These are phyloP conservation scores for Penicillium sp. DNA, from an alignment of 2,329 filamentous ascomycete species.

Conservation along the genomic window DNA sequence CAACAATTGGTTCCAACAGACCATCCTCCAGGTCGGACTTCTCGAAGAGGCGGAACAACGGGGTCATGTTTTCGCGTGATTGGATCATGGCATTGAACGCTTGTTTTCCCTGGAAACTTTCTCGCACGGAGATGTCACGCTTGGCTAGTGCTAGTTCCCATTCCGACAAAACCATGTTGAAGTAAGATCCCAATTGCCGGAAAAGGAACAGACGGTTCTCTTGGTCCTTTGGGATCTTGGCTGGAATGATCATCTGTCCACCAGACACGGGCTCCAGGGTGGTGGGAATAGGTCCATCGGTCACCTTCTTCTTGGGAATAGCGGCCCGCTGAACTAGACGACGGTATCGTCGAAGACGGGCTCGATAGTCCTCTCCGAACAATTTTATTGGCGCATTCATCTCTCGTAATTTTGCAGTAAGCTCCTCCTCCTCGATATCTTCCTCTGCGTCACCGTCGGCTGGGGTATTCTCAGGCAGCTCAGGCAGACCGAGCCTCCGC, in stretches of 20 bases:
- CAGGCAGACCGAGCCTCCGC: conserved; percentile 71
- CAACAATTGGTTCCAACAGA: conserved; percentile 71
- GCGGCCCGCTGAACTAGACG: conserved; percentile 46
- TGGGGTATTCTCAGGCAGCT: conserved; percentile 44
- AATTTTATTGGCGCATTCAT: conserved; percentile 64
- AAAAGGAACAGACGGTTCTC: conserved; percentile 64
- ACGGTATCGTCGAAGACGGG: conserved; percentile 61
- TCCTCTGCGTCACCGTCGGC: conserved; percentile 38
- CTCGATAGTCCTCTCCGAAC: conserved; percentile 71
- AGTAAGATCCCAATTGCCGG: conserved; percentile 85
- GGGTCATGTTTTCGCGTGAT: conserved; percentile 76
- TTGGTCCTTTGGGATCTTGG: conserved; percentile 54
- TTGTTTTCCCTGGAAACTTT: conserved; percentile 68
- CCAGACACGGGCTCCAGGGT: conserved; percentile 70
- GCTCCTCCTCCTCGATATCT: conserved; percentile 62
- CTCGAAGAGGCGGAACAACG: conserved; percentile 84
- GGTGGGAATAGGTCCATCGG: conserved; percentile 75
- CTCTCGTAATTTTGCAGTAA: conserved; percentile 58
- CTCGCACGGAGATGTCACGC: conserved; percentile 51
- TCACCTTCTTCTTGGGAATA: conserved; percentile 38
- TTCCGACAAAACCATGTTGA: conserved; percentile 85
- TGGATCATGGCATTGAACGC: conserved; percentile 79
- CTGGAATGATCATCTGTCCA: conserved; percentile 75
- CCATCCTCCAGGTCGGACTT: conserved; percentile 67
- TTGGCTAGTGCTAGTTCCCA: conserved; percentile 69